Evolutionary conservation across 192 early-diverging fungal species (phyloP), one percentile per base, ranked within the genome.

Genomic region (Rhizoclosmatium sp.): DNA sequence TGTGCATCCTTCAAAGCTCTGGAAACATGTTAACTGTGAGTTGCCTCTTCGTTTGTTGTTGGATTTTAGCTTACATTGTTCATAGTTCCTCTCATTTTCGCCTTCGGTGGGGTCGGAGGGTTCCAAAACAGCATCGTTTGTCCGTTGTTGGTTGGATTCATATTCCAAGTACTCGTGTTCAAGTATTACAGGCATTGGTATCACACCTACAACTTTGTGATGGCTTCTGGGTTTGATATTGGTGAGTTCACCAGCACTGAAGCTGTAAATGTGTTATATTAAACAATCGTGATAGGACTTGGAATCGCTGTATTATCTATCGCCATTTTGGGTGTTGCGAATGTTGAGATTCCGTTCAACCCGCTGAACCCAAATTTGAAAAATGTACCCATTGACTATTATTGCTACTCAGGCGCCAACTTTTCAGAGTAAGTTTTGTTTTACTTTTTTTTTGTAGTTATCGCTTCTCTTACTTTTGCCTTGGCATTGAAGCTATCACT

Each of bases 1-100:
- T 70, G 77, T 81, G 70, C 64, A 64, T 44, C 62, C 61, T 21
- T 23, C 40, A 23, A 64, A 64, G 21, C 16, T 12, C 21, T 75
- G 73, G 73, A 10, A 75, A 4, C n/a, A 64, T 39, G 45, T 75
- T 3, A 64, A 60, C 44, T 54, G 31, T 31, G 31, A 31, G 31
- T 31, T 31, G 31, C 31, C 31, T 31, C 0, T 31, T 69, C 4
- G 31, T 31, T 31, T 31, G 31, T 31, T 31, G 31, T 31, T 31
- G 31, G 31, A 31, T 31, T 31, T 31, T 31, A 31, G 31, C 31
- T 31, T 31, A 31, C 31, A 31, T 31, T 31, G 31, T 31, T 31
- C 31, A 31, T 31, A 31, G 31, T 54, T 16, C 51, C 51, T 54
- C 16, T 54, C 9, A 64, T 75, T 45, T 75, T 62, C 59, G 9